Evolutionary conservation across 2,329 filamentous ascomycete genomes (phyloP).

Genomic region (Colletotrichum shisoi): DNA sequence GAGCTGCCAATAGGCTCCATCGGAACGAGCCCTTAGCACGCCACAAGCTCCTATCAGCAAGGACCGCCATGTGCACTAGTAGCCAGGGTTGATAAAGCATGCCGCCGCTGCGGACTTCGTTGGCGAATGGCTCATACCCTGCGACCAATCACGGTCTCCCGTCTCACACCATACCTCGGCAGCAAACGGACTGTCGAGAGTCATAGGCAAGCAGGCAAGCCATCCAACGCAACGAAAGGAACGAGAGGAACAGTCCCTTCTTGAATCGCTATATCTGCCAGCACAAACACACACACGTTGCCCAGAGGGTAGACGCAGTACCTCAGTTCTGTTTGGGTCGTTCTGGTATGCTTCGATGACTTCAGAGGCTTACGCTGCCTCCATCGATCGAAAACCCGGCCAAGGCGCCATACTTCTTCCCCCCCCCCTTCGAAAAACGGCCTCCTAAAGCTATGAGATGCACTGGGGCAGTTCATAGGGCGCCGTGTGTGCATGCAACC

Average conservation of each 20-base stretch:
- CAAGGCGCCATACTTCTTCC: background rate
- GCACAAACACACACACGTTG: background rate
- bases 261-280: background rate
- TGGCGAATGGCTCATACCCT: constrained; percentile 6
- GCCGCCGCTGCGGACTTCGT: constrained; percentile 1
- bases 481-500: constrained; percentile 26
- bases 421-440: background rate
- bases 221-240: constrained; percentile 3
- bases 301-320: background rate
- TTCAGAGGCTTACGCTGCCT: background rate
- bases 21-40: constrained; percentile 31
- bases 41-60: constrained; percentile 28
- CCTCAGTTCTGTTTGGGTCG: background rate
- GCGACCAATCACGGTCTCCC: constrained; percentile 16
- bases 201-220: no score
- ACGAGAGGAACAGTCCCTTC: background rate
- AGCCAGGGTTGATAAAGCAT: constrained; percentile 21
- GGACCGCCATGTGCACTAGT: constrained; percentile 18
- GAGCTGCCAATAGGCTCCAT: constrained; percentile 35
- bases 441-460: background rate
- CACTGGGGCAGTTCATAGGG: constrained; percentile 1
- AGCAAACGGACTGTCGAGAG: constrained; percentile 27
- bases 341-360: background rate
- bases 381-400: background rate
- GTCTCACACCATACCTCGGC: constrained; percentile 24